Evolutionary conservation across 768 basidiomycete genomes (phyloP).

Genomic region (Rhizopogon vulgaris): DNA sequence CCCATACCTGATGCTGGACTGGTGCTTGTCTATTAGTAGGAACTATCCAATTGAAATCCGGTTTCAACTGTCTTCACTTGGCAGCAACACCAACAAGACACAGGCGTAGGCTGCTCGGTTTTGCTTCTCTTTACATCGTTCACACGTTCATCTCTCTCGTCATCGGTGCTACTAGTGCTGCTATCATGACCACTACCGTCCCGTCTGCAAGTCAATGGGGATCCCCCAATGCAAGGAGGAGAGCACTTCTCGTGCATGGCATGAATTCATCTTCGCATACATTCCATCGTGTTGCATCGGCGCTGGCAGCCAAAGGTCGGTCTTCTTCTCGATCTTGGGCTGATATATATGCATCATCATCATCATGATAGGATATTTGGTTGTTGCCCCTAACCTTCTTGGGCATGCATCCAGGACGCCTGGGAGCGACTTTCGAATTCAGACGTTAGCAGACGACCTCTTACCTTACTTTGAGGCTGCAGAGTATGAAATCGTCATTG

Average conservation of each 20-base stretch:
- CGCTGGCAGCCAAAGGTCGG: conserved; percentile 13
- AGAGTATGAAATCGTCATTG: conserved; percentile 9
- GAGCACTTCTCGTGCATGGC: conserved; percentile 16
- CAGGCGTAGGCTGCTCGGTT: too few species aligned
- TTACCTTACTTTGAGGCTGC: conserved; percentile 1
- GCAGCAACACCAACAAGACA: too few species aligned
- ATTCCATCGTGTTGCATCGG: conserved; percentile 12
- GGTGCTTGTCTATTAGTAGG: too few species aligned
- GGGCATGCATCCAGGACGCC: conserved; percentile 15
- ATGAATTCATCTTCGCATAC: conserved; percentile 8
- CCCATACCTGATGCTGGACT: too few species aligned
- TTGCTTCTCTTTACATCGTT: too few species aligned
- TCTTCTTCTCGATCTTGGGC: background rate
- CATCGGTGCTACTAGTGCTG: too few species aligned
- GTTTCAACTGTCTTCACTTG: too few species aligned
- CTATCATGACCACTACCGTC: background rate
- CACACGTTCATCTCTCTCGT: background rate
- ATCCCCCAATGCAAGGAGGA: conserved; percentile 10
- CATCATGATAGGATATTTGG: conserved; percentile 13
- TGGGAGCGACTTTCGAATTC: background rate
- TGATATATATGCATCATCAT: background rate
- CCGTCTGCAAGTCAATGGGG: conserved; percentile 14
- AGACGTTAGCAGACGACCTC: background rate
- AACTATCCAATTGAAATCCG: too few species aligned
- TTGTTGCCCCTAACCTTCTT: conserved; percentile 18